These are phyloP conservation scores for Cercospora sp. DNA, from an alignment of 2,329 filamentous ascomycete species.

Conservation along the genomic window DNA sequence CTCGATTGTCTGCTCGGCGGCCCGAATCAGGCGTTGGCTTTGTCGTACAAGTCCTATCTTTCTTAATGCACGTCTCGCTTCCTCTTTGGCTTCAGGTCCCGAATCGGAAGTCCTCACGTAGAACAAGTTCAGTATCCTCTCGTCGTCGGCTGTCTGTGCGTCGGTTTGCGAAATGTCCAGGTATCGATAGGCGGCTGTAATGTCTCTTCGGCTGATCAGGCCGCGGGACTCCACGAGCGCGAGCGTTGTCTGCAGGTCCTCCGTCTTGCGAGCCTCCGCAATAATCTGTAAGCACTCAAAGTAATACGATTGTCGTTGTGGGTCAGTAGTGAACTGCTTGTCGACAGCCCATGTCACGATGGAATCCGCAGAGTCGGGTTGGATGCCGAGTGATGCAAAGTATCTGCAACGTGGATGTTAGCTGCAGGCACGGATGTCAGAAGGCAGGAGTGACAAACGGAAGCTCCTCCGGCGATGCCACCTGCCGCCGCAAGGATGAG, in stretches of 20 bases:
- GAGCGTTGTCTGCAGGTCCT: constrained; percentile 59
- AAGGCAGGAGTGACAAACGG: constrained; percentile 23
- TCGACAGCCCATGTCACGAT: constrained; percentile 64
- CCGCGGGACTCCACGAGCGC: constrained; percentile 60
- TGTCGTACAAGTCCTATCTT: constrained; percentile 60
- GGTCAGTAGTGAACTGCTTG: constrained; percentile 59
- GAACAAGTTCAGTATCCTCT: constrained; percentile 63
- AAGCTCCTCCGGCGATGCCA: constrained; percentile 27
- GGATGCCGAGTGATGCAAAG: constrained; percentile 60
- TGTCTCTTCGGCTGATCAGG: constrained; percentile 57
- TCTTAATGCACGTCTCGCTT: constrained; percentile 57
- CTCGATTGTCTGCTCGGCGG: constrained; percentile 59
- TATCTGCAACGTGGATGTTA: constrained; percentile 35
- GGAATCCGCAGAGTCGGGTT: constrained; percentile 62
- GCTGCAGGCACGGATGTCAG: neutral
- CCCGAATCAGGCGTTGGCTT: constrained; percentile 59
- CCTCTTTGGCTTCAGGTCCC: constrained; percentile 55
- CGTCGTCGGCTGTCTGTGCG: constrained; percentile 53
- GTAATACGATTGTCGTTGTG: constrained; percentile 58
- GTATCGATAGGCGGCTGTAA: constrained; percentile 59
- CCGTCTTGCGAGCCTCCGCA: constrained; percentile 56
- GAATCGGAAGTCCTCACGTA: constrained; percentile 58
- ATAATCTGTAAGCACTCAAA: constrained; percentile 65
- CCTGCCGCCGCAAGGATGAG: constrained; percentile 23
- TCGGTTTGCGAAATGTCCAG: constrained; percentile 55